These are phyloP conservation scores for Zygosaccharomyces sapae DNA, from an alignment of 1,139 yeast species.

Conservation along the genomic window DNA sequence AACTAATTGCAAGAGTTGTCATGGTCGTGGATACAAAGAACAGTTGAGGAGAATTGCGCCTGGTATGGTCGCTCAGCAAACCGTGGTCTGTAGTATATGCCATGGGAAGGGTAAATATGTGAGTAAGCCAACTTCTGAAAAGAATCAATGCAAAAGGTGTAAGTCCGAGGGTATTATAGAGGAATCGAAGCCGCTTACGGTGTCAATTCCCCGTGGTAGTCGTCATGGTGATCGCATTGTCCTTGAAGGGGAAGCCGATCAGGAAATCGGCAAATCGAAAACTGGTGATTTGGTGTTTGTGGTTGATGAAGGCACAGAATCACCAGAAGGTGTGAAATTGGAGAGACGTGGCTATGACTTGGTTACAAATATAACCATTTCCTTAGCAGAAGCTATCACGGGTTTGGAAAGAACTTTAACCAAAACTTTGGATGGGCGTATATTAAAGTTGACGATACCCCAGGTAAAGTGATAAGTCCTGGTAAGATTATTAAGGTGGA, in stretches of 20 bases:
- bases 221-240: constrained; percentile 56
- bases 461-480: constrained; percentile 78
- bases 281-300: constrained; percentile 77
- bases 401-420: constrained; percentile 66
- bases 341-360: constrained; percentile 62
- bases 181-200: constrained; percentile 72
- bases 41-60: constrained; percentile 68
- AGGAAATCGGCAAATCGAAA: constrained; percentile 57
- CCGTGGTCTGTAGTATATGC: constrained; percentile 65
- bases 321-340: constrained; percentile 41
- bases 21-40: constrained; percentile 64
- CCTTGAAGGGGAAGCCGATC: constrained; percentile 70
- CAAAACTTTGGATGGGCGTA: constrained; percentile 80
- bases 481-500: constrained; percentile 62
- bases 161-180: constrained; percentile 58
- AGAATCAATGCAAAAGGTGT: constrained; percentile 78
- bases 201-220: constrained; percentile 72
- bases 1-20: constrained; percentile 60
- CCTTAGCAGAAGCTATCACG: constrained; percentile 75
- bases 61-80: constrained; percentile 66
- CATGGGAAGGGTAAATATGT: constrained; percentile 60
- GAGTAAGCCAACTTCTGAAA: constrained; percentile 44
- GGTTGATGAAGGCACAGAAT: constrained; percentile 41
- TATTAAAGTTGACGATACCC: constrained; percentile 59
- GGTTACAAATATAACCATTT: constrained; percentile 53